Evolutionary conservation across 208 protist species (phyloP), one percentile per base, ranked within the genome.

Genomic region (Acanthamoeba quina): DNA sequence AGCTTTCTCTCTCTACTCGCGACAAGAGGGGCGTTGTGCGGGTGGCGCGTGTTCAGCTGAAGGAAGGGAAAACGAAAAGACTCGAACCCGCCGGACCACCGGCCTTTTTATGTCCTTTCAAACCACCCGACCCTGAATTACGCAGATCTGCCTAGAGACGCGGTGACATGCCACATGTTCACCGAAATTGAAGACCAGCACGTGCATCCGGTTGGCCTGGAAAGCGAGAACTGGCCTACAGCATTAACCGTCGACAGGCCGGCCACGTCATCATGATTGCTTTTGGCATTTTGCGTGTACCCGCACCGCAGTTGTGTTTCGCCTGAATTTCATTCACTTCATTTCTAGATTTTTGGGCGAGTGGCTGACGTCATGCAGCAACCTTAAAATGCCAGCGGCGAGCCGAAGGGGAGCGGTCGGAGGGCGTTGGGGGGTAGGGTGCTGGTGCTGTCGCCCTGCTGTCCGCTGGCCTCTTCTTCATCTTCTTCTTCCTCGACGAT

Each of bases 401-500:
- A 76, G 31, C 68, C 68, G 13, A 76, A 76, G 34, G 68, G 68
- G 0, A 76, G 68, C 1, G 68, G 68, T 76, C 68, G 68, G 5
- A 44, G 68, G 31, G 31, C n/a, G 17, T 29, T 76, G 19, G 68
- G 11, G 7, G 24, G 26, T 0, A n/a, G 3, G 7, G 24, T 13
- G 26, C 7, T 7, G 31, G 68, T 5, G 31, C 5, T 6, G 19
- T 1, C 68, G 7, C 24, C 31, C 64, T 37, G 7, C 3, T 76
- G 54, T 17, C 13, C 21, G 54, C 17, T 60, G 54, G 19, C 31
- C 19, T 76, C 68, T 29, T 76, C 68, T 10, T 76, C 68, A 13
- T 76, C 68, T 29, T 76, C 68, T 11, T 76, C 68, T 24, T 76
- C 68, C 34, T 76, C 68, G 31, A 76, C 68, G 11, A 76, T 76